Percentiles rank a stretch among this genome's conserved stretches.
phyloP scores from a whole-genome alignment of 148 eudicot genomes.

The Spergularia bocconei region DNA sequence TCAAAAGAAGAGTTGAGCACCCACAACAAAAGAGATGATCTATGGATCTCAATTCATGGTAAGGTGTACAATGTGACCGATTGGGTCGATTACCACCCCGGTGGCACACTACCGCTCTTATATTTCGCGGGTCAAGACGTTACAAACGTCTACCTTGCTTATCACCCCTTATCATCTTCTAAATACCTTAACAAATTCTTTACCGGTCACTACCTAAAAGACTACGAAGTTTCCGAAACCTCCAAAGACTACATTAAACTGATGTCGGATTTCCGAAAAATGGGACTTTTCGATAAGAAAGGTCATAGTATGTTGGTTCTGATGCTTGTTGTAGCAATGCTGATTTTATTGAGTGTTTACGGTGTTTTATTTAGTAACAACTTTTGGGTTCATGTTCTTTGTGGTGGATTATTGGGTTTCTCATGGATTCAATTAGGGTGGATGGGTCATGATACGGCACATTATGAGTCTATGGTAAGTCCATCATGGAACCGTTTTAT shows the following conservation, averaged over 20 bases:
- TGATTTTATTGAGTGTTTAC: conserved; percentile 38
- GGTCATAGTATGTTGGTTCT: conserved; percentile 35
- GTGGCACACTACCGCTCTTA: conserved; percentile 45
- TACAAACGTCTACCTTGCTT: conserved; percentile 54
- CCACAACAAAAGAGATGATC: conserved; percentile 52
- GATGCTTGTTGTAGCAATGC: conserved; percentile 24
- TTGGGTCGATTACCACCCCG: conserved; percentile 54
- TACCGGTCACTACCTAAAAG: conserved; percentile 39
- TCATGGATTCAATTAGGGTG: conserved; percentile 57
- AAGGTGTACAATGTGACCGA: conserved; percentile 52
- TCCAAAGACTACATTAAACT: conserved; percentile 53
- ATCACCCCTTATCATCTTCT: conserved; percentile 47
- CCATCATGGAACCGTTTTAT: conserved; percentile 28
- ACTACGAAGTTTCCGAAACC: conserved; percentile 42
- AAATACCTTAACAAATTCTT: conserved; percentile 38
- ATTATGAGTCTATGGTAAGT: conserved; percentile 44
- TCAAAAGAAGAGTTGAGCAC: conserved; percentile 36
- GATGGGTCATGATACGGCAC: conserved; percentile 61
- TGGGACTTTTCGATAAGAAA: conserved; percentile 54
- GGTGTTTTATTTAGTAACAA: conserved; percentile 37
- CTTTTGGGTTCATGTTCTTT: conserved; percentile 36
- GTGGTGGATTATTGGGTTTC: conserved; percentile 45
- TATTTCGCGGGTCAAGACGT: conserved; percentile 58
- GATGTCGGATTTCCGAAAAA: conserved; percentile 38
- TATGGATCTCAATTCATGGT: conserved; percentile 62